A percentile compares a stretch with the other conserved stretches of the same genome.
Evolutionary conservation across 2,329 filamentous ascomycete genomes (phyloP).

Genomic region (Zarea fungicola): DNA sequence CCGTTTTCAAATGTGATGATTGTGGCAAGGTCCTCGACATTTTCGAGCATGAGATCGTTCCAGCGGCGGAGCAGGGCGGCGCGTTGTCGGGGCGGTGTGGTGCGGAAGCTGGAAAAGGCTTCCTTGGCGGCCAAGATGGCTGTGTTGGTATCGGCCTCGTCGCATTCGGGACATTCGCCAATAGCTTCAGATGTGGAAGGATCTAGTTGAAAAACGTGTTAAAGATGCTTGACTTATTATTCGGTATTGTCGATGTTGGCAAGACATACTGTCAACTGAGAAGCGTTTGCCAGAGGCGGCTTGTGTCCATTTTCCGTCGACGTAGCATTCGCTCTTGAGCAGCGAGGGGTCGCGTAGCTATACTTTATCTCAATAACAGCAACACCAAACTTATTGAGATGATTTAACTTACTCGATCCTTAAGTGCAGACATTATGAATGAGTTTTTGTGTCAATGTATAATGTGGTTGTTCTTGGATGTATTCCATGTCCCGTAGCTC

Average conservation of each 20-base stretch:
- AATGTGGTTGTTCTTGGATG: too few species aligned
- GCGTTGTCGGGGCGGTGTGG: constrained; percentile 54
- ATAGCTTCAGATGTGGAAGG: constrained; percentile 66
- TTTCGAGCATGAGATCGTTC: constrained; percentile 62
- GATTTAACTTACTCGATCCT: background rate
- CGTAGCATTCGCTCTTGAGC: constrained; percentile 64
- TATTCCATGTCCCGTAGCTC: too few species aligned
- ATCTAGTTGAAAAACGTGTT: too few species aligned
- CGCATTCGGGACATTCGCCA: constrained; percentile 61
- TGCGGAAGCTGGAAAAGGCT: constrained; percentile 58
- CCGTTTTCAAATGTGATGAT: constrained; percentile 69
- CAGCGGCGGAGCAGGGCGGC: constrained; percentile 57
- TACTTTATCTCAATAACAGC: background rate
- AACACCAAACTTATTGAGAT: background rate
- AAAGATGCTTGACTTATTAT: background rate
- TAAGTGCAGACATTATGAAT: background rate
- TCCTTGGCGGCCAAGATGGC: constrained; percentile 53
- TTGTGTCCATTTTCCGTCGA: constrained; percentile 72
- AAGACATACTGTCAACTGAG: constrained; percentile 54
- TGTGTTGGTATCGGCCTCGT: constrained; percentile 58
- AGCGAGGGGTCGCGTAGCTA: constrained; percentile 60
- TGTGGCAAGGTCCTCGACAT: constrained; percentile 59
- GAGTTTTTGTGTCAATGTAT: background rate
- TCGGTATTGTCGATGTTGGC: background rate
- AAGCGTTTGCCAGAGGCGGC: constrained; percentile 70